Evolutionary conservation across 345 rosid species (phyloP), one percentile per base, ranked within the genome.

Genomic region (Raphanus sativus): DNA sequence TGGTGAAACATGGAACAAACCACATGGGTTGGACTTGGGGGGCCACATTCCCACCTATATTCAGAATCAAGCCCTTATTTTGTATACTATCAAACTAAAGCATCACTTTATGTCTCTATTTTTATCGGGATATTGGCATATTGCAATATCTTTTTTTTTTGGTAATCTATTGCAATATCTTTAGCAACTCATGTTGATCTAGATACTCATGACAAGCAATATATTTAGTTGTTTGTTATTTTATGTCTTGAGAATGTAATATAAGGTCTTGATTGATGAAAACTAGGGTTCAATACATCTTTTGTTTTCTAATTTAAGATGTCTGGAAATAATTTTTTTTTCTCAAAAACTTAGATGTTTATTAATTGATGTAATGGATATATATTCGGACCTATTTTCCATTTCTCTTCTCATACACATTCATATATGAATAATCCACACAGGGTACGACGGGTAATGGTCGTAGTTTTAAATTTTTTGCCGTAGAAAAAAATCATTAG

Each of bases 31-130:
- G 71, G 48, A 24, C 15, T 25, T 12, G 11, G 13, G 71, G 34
- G 16, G 16, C 75, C 66, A 70, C 48, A 28, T 5, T 38, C 60
- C 60, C 71, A 77, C 81, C 81, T 70, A 65, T 70, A 70, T 77
- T 77, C 66, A 40, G 81, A 77, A 77, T 64, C 61, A 21, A 70
- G 71, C 65, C 75, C 61, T 56, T 55, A 42, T 77, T 70, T 38
- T 33, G 76, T 70, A 56, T 64, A 52, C 29, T 33, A 69, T 69
- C 8, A 69, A 28, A 34, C 16, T 0, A 24, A 61, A 25, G 4
- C 42, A 45, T 48, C 38, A 4, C 13, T 21, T 7, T 15, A 7
- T 8, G 36, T 16, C 38, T 13, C 17, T 40, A 17, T 7, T 56
- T 66, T 25, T 38, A 72, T 29, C 21, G 17, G 55, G 17, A n/a